Percentiles rank a stretch among this genome's conserved stretches.
Evolutionary conservation across 441 rosid genomes (phyloP).

Genomic region (Adansonia madagascariensis): DNA sequence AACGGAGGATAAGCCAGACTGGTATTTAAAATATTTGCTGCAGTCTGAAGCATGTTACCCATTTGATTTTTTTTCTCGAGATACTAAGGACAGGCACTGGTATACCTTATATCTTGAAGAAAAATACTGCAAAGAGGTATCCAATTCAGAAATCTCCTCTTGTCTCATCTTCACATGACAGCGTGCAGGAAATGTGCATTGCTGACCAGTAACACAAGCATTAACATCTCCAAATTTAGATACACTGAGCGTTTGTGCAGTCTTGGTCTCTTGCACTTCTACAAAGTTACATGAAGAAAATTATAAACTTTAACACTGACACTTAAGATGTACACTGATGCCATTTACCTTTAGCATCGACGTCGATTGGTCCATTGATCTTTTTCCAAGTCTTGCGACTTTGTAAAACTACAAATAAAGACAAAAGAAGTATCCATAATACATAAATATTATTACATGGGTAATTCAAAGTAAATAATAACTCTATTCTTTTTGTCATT

Average conservation of each 20-base stretch:
- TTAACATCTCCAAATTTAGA: slow-evolving; percentile 27
- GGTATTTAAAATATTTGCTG: slow-evolving; percentile 26
- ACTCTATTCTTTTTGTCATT: background rate
- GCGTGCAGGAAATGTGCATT: slow-evolving; percentile 11
- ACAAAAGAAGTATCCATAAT: background rate
- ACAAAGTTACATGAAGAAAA: slow-evolving; percentile 22
- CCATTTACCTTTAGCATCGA: slow-evolving; percentile 27
- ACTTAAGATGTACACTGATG: background rate
- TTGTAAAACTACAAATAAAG: slow-evolving; percentile 22
- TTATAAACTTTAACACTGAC: slow-evolving; percentile 18
- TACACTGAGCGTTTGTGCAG: slow-evolving; percentile 24
- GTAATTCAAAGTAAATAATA: background rate
- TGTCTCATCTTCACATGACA: slow-evolving; percentile 20
- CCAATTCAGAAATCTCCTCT: slow-evolving; percentile 29
- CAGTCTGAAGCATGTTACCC: slow-evolving; percentile 4
- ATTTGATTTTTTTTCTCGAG: slow-evolving; percentile 12
- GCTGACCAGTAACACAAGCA: slow-evolving; percentile 21
- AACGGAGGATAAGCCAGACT: slow-evolving; percentile 26
- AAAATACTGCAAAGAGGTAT: slow-evolving; percentile 32
- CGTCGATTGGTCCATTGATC: background rate
- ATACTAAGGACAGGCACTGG: slow-evolving; percentile 15
- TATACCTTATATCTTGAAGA: slow-evolving; percentile 36
- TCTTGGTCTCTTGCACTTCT: slow-evolving; percentile 34
- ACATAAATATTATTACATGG: background rate
- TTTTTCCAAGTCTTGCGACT: slow-evolving; percentile 16